Evolutionary conservation across 805 yeast genomes (phyloP).

Genomic region (Saccharomycopsis fermentans): DNA sequence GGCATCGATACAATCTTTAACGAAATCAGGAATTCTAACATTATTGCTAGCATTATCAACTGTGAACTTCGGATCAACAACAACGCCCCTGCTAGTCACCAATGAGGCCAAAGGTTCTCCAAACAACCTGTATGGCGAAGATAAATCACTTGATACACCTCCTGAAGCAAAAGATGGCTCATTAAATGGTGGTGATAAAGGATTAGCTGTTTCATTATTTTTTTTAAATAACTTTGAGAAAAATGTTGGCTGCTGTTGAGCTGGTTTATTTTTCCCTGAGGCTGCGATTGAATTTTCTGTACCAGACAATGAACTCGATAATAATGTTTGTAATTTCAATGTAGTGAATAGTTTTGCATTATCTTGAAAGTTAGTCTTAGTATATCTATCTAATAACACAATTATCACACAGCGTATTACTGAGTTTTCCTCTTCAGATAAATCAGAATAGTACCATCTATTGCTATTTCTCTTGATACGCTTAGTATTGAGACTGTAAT

Average conservation of each 20-base stretch:
- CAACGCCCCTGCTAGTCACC: constrained; percentile 33
- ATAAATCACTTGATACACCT: neutral
- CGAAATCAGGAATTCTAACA: constrained; percentile 70
- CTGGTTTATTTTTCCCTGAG: neutral
- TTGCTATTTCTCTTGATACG: constrained; percentile 20
- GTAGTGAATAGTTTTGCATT: constrained; percentile 20
- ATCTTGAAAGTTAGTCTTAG: constrained; percentile 17
- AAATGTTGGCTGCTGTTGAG: neutral
- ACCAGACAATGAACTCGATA: constrained; percentile 8
- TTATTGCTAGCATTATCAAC: constrained; percentile 54
- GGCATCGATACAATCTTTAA: constrained; percentile 78
- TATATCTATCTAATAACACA: constrained; percentile 31
- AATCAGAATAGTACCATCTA: constrained; percentile 52
- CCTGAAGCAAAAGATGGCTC: neutral
- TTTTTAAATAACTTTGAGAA: neutral
- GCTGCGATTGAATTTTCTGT: constrained; percentile 2
- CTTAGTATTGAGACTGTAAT: neutral
- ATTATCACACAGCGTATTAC: constrained; percentile 48
- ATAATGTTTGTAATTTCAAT: constrained; percentile 29
- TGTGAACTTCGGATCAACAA: constrained; percentile 30
- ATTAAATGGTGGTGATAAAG: neutral
- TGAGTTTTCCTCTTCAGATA: constrained; percentile 46
- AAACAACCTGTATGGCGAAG: neutral
- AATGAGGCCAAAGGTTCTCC: neutral
- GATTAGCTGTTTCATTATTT: neutral